These are phyloP conservation scores for Rhizopus arrhizus DNA, from an alignment of 371 early-diverging fungal genomes.

Conservation along the genomic window DNA sequence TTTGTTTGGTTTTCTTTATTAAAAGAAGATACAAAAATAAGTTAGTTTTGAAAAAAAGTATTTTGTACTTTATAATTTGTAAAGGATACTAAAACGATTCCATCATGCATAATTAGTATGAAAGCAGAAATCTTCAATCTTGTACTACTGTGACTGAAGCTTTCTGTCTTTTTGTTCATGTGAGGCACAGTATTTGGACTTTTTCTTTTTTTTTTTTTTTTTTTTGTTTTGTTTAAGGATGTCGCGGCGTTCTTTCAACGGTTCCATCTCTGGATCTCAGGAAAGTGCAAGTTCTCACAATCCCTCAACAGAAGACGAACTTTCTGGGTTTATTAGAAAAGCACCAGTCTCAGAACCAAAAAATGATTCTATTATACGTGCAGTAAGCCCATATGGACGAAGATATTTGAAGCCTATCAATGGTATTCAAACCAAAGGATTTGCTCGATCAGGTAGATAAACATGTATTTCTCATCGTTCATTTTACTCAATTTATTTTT, in stretches of 20 bases:
- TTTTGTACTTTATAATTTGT: too few relatives aligned
- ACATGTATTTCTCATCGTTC: not conserved
- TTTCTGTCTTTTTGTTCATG: not conserved
- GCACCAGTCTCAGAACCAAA: not conserved
- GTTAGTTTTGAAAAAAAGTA: too few relatives aligned
- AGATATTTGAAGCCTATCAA: slow-evolving; percentile 49
- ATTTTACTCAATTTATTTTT: not conserved
- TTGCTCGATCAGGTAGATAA: slow-evolving; percentile 51
- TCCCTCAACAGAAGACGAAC: slow-evolving; percentile 22
- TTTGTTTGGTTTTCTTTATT: too few relatives aligned
- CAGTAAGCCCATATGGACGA: slow-evolving; percentile 45
- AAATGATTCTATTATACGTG: slow-evolving; percentile 35
- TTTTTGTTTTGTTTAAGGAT: slow-evolving; percentile 2
- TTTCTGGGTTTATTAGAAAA: slow-evolving; percentile 27
- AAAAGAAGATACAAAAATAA: too few relatives aligned
- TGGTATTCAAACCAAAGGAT: slow-evolving; percentile 52
- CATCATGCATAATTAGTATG: too few relatives aligned
- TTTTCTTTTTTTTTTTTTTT: slow-evolving; percentile 4
- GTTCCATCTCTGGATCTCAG: slow-evolving; percentile 3
- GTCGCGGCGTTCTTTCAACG: slow-evolving; percentile 22
- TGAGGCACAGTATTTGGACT: not conserved
- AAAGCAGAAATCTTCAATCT: not conserved
- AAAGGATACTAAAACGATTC: too few relatives aligned
- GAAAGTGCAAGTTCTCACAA: slow-evolving; percentile 15
- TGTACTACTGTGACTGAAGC: slow-evolving; percentile 19